Evolutionary conservation across 176 grass and related monocot species (phyloP).

Genomic region (Tuctoria greenei): DNA sequence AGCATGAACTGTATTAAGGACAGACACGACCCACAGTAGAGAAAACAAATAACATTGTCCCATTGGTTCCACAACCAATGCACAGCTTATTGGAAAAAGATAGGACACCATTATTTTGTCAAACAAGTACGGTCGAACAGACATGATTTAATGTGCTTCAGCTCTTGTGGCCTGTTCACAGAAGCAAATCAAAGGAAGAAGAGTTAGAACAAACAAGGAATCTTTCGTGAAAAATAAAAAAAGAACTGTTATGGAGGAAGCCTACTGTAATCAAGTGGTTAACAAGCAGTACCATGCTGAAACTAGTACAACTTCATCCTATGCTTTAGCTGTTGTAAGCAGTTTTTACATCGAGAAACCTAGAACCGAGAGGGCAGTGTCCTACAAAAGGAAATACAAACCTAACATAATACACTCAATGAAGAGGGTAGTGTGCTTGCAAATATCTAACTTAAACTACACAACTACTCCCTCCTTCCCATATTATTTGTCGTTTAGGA

Average conservation of each 20-base stretch:
- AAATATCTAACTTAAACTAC: conserved; percentile 10
- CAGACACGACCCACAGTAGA: conserved; percentile 2
- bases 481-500: no score
- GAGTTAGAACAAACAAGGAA: conserved; percentile 26
- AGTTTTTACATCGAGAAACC: not conserved
- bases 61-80: conserved; percentile 41
- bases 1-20: conserved; percentile 25
- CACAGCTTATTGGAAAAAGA: conserved; percentile 43
- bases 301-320: not conserved
- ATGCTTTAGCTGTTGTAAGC: not conserved
- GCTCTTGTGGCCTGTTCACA: conserved; percentile 46
- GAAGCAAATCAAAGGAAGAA: not conserved
- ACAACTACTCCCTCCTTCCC: no score
- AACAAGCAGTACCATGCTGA: not conserved
- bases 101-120: conserved; percentile 38
- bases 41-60: conserved; percentile 28
- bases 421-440: not conserved
- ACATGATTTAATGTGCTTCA: conserved; percentile 25
- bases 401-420: not conserved
- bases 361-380: not conserved
- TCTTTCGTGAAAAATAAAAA: not conserved
- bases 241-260: not conserved
- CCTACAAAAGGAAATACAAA: not conserved
- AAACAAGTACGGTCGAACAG: conserved; percentile 22
- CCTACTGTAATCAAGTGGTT: not conserved